Base-by-base conservation (phyloP, 2,329 filamentous ascomycete species). In the Arthrobotrys sphaeroides region DNA sequence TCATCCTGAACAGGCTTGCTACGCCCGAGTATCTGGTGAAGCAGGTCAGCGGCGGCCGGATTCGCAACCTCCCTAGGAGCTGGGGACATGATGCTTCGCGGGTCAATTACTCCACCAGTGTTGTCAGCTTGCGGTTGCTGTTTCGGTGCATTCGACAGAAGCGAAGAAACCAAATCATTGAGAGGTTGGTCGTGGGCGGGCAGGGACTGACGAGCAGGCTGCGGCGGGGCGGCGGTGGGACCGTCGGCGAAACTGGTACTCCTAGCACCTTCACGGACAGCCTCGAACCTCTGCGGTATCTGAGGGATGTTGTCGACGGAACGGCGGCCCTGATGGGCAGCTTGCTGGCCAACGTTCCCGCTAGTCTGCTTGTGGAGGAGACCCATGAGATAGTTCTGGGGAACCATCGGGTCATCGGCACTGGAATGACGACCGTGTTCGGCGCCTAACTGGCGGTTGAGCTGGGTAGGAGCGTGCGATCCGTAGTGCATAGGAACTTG, bases 21-120 rank as follows among this genome's bases (percentile, higher is more conserved):
- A 55, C 91, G 90, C 80, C 93, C 95, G 77, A 99, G 87, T 72
- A 98, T 86, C 79, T 92, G 91, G 77, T 98, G 88, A 53, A 99
- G 86, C 81, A 95, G 91, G 77, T 94, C 90, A 16, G 69, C 61
- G 22, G 69, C 69, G 20, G 82, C 96, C 91, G 3, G 93, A 92
- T 82, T 93, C 90, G 51, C 88, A 86, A 51, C 82, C 77, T 38
- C 82, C 78, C 16, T 79, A 78, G 12, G 80, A 78, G 38, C 80
- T 76, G 51, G 69, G 26, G 20, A 87, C 83, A 62, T 88, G 87
- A 45, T 87, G 84, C 51, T 33, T 84, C 84, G 24, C 84, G 82
- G 77, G 83, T 84, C 83, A 86, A 87, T 40, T 51, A 81, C 80
- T 33, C 80, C 72, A 47, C 80, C 70, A 10, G 42, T 9, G 7